Conservation (phyloP, 106 monocot genomes). For the Acorus gramineus region DNA sequence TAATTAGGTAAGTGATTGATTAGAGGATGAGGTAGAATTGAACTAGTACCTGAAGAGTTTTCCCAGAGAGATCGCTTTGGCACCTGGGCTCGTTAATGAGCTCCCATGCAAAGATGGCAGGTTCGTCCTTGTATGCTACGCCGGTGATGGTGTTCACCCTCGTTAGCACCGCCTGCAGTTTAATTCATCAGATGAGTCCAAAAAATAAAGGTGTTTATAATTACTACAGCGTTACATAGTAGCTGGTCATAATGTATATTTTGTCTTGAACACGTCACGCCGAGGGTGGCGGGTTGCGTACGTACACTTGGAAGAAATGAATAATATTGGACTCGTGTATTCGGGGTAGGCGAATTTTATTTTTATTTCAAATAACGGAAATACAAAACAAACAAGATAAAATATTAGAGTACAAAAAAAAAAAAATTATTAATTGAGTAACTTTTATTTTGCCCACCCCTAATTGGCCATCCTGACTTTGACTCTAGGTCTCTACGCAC, state of each 20-base stretch:
- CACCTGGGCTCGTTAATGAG: conserved; percentile 53
- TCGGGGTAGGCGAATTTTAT: too few relatives aligned
- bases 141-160: conserved; percentile 44
- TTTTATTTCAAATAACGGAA: too few relatives aligned
- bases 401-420: too few relatives aligned
- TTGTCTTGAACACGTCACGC: too few relatives aligned
- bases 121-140: conserved; percentile 35
- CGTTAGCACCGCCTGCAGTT: conserved; percentile 26
- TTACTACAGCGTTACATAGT: not conserved
- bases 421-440: not conserved
- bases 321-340: too few relatives aligned
- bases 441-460: too few relatives aligned
- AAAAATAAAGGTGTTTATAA: not conserved
- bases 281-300: too few relatives aligned
- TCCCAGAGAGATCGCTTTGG: conserved; percentile 39
- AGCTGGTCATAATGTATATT: not conserved
- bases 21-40: too few relatives aligned
- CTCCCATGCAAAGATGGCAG: conserved; percentile 49
- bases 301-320: too few relatives aligned
- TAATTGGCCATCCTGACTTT: too few relatives aligned
- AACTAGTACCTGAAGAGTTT: conserved; percentile 29
- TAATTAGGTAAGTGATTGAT: not conserved
- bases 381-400: too few relatives aligned
- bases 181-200: not conserved
- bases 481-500: too few relatives aligned